A percentile compares a stretch with the other conserved stretches of the same genome.
phyloP scores from a whole-genome alignment of 73 alveolate species.

The Symbiodinium natans region DNA sequence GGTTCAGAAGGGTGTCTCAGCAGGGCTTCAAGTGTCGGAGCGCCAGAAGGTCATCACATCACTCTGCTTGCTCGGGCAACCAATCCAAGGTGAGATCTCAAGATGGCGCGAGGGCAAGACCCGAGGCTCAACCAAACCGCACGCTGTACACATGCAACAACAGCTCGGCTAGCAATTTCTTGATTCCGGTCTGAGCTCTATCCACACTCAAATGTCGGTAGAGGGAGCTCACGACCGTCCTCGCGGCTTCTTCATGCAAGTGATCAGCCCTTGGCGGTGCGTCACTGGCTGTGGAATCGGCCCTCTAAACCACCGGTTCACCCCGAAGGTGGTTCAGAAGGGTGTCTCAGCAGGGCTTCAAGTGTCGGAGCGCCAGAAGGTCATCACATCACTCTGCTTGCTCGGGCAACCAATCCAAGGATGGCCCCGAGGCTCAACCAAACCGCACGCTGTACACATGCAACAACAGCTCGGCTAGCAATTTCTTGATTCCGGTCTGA shows the following conservation, averaged over 20 bases:
- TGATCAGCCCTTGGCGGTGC: slow-evolving; percentile 56
- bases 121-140: too few relatives aligned
- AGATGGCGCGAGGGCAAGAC: too few relatives aligned
- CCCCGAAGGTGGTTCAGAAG: slow-evolving; percentile 51
- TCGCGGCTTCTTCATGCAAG: not conserved
- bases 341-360: slow-evolving; percentile 64
- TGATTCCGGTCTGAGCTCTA: slow-evolving; percentile 72
- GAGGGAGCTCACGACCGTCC: slow-evolving; percentile 83
- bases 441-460: not conserved
- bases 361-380: slow-evolving; percentile 67
- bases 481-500: slow-evolving; percentile 50
- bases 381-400: slow-evolving; percentile 32
- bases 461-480: slow-evolving; percentile 15
- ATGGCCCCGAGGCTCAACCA: not conserved
- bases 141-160: too few relatives aligned
- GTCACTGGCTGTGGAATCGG: slow-evolving; percentile 92
- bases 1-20: slow-evolving; percentile 65
- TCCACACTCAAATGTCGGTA: slow-evolving; percentile 28
- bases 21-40: slow-evolving; percentile 66
- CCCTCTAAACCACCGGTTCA: slow-evolving; percentile 91
- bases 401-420: too few relatives aligned
- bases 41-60: slow-evolving; percentile 56
- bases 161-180: slow-evolving; percentile 28
- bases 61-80: not conserved
- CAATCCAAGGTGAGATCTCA: not conserved